These are phyloP conservation scores for Cicer yamashitae DNA, from an alignment of 306 rosid genomes.

Conservation along the genomic window DNA sequence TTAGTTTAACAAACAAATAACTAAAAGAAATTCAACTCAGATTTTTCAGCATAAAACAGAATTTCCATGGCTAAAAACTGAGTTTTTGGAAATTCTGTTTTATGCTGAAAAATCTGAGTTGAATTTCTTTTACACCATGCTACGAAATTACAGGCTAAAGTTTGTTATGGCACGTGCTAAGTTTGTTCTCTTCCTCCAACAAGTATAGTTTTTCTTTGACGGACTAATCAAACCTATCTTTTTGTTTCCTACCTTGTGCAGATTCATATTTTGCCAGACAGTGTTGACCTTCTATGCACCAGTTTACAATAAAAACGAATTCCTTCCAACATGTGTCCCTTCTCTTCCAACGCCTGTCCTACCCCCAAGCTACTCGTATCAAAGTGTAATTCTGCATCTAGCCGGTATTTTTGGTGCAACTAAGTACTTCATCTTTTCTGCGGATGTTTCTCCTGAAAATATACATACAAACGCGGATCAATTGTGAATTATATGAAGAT, in stretches of 20 bases:
- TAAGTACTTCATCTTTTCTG: slow-evolving; percentile 61
- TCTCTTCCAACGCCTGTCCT: slow-evolving; percentile 59
- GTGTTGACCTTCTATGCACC: slow-evolving; percentile 70
- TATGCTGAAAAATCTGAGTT: not conserved
- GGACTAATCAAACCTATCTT: slow-evolving; percentile 1
- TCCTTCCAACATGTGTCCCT: slow-evolving; percentile 74
- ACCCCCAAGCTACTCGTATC: slow-evolving; percentile 47
- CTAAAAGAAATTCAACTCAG: slow-evolving; percentile 12
- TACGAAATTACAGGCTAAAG: not conserved
- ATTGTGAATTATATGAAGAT: slow-evolving; percentile 36
- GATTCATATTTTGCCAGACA: slow-evolving; percentile 80
- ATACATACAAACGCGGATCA: slow-evolving; percentile 21
- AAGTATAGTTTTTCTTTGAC: not conserved
- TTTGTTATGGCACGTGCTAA: slow-evolving; percentile 1
- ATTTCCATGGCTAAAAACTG: no score
- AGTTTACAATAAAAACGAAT: slow-evolving; percentile 63
- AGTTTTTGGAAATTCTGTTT: not conserved
- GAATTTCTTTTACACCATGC: slow-evolving; percentile 18
- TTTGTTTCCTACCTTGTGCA: slow-evolving; percentile 46
- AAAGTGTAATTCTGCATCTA: slow-evolving; percentile 60
- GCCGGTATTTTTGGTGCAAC: slow-evolving; percentile 70
- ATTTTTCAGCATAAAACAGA: not conserved
- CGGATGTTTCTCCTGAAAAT: slow-evolving; percentile 55
- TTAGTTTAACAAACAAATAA: no score
- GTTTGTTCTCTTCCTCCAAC: slow-evolving; percentile 7